phyloP scores from a whole-genome alignment of 2,329 filamentous ascomycete species.

The Sclerotinia sclerotiorum region DNA sequence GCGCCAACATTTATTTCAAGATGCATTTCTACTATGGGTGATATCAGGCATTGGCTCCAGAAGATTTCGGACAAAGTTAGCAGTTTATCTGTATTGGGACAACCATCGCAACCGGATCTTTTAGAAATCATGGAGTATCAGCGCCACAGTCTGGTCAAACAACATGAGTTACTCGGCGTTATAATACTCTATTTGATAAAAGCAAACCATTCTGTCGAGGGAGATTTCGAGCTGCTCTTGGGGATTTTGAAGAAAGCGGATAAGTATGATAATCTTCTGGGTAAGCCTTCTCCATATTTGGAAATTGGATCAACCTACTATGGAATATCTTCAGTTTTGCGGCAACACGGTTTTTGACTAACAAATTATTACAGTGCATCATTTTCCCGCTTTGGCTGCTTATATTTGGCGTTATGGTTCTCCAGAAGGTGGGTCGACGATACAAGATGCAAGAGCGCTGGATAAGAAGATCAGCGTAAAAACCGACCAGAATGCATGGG shows the following conservation, averaged over 20 bases:
- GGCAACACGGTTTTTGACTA: conserved; percentile 23
- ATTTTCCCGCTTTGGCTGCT: conserved; percentile 75
- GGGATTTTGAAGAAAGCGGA: conserved; percentile 67
- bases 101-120: conserved; percentile 60
- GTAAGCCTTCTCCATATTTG: conserved; percentile 41
- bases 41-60: conserved; percentile 75
- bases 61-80: conserved; percentile 74
- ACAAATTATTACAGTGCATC: conserved; percentile 59
- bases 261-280: conserved; percentile 67
- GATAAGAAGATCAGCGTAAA: conserved; percentile 67
- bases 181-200: conserved; percentile 78
- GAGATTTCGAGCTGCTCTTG: conserved; percentile 74
- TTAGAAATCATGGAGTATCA: conserved; percentile 80
- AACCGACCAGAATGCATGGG: conserved; percentile 69
- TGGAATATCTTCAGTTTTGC: neutral
- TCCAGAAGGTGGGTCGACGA: conserved; percentile 65
- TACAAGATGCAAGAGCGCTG: conserved; percentile 68
- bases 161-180: conserved; percentile 86
- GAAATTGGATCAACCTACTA: conserved; percentile 4
- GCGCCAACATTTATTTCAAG: conserved; percentile 63
- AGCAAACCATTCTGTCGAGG: conserved; percentile 64
- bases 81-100: conserved; percentile 72
- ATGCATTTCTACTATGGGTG: conserved; percentile 73
- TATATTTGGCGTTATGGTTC: conserved; percentile 79
- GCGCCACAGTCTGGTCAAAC: conserved; percentile 74